Evolutionary conservation across 495 filamentous ascomycete genomes (phyloP), one percentile per base, ranked within the genome.

Genomic region (Neurospora hispaniola): DNA sequence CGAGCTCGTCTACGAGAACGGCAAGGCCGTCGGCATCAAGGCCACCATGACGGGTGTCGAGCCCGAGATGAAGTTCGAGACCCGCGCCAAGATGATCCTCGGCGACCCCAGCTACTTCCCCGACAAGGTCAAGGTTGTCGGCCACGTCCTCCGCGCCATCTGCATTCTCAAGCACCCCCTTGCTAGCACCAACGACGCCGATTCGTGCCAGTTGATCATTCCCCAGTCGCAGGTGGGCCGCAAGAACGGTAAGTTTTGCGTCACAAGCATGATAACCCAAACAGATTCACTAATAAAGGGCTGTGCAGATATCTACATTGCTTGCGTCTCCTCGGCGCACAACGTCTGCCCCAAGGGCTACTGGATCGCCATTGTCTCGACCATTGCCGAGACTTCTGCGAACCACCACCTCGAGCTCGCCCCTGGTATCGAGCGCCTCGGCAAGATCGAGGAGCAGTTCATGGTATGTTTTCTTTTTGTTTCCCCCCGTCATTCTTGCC

Each of bases 281-380:
- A 12, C 8, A 20, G 20, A 54, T 5, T 5, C 9, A 54, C 46
- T 54, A 54, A 54, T n/a, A 2, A 54, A 54, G 8, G 4, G 8
- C 7, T 38, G 5, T 54, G 1, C 76, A 96, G 94, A 99, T 82
- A 97, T 99, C 81, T 99, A 99, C 86, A 93, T 99, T 80, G 95
- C 96, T 69, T 90, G 96, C 79, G 94, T 99, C 75, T 97, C 94
- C 9, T 92, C 94, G 39, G 93, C 95, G 10, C 96, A 98, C 86
- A 98, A 97, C 79, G 96, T 98, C 77, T 98, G 96, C 85, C 96
- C 96, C 71, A 97, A 97, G 87, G 96, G 94, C 54, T 98, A 98
- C 88, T 98, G 97, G 85, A 94, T 99, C 76, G 96, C 96, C 74
- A 98, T 97, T 76, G 94, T 99, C 71, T 97, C 93, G 69, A 99